A percentile compares a stretch with the other conserved stretches of the same genome.
phyloP scores from a whole-genome alignment of 352 stramenopile species.

The Lagenidium giganteum region DNA sequence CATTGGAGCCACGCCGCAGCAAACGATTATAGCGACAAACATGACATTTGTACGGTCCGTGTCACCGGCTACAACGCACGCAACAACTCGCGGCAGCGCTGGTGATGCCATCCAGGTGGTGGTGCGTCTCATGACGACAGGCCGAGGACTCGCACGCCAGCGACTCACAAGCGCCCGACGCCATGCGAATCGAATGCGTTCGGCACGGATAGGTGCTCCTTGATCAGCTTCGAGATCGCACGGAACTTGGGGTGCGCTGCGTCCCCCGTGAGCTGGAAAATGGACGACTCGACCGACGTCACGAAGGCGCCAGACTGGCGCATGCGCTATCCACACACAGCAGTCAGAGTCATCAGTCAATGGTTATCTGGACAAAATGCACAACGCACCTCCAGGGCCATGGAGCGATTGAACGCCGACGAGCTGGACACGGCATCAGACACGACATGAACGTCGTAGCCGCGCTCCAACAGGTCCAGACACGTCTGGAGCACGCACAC shows the following conservation, averaged over 20 bases:
- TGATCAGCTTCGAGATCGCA: constrained; percentile 91
- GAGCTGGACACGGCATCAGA: constrained; percentile 93
- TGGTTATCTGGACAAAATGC: background rate
- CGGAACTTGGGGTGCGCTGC: constrained; percentile 93
- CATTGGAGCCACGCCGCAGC: too few relatives aligned
- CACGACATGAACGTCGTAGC: constrained; percentile 97
- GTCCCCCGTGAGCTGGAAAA: constrained; percentile 93
- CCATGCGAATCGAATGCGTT: constrained; percentile 79
- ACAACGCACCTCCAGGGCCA: constrained; percentile 78
- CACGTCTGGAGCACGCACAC: constrained; percentile 96
- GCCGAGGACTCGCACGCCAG: too few relatives aligned
- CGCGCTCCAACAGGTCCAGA: constrained; percentile 93
- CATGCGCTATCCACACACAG: constrained; percentile 80
- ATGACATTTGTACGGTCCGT: too few relatives aligned
- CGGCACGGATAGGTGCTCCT: constrained; percentile 78
- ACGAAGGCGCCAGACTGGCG: constrained; percentile 91
- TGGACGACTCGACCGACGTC: constrained; percentile 93
- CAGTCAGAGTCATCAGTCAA: background rate
- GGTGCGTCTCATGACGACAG: too few relatives aligned
- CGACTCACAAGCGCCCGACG: too few relatives aligned
- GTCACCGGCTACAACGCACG: too few relatives aligned
- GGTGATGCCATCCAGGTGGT: too few relatives aligned
- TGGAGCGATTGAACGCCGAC: constrained; percentile 84
- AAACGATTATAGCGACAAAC: too few relatives aligned
- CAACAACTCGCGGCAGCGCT: too few relatives aligned